Conservation (phyloP, 1,139 yeast genomes). For the Blastobotrys illinoisensis region DNA sequence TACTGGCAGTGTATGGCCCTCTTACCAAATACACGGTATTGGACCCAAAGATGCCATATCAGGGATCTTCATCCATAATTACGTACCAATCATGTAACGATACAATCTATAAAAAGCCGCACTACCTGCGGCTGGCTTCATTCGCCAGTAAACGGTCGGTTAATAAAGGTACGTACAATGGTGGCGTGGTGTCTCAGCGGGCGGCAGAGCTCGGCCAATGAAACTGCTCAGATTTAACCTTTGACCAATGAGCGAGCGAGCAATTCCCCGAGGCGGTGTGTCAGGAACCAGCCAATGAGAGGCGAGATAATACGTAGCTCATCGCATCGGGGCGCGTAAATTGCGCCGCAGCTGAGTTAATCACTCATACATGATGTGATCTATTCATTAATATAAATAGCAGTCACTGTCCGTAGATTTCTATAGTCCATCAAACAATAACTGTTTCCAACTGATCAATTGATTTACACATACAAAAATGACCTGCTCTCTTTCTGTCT, state of each 20-base stretch:
- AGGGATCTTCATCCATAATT: too few relatives aligned
- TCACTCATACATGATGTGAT: not conserved
- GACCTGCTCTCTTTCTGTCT: constrained; percentile 12
- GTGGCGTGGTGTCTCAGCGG: not conserved
- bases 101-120: too few relatives aligned
- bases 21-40: too few relatives aligned
- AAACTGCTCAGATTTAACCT: not conserved
- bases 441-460: not conserved
- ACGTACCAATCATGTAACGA: too few relatives aligned
- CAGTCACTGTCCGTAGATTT: not conserved
- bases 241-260: not conserved
- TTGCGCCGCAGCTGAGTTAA: not conserved
- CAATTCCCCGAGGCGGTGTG: not conserved
- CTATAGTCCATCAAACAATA: not conserved
- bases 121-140: too few relatives aligned
- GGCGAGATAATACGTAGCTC: not conserved
- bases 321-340: not conserved
- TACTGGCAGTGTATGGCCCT: too few relatives aligned
- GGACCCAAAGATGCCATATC: too few relatives aligned
- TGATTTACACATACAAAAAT: not conserved
- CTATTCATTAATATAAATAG: not conserved
- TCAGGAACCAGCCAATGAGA: not conserved
- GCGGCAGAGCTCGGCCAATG: not conserved
- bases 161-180: not conserved
- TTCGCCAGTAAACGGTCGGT: not conserved